These are phyloP conservation scores for Xylariomycetidae sp. DNA, from an alignment of 2,329 filamentous ascomycete genomes.

Conservation along the genomic window DNA sequence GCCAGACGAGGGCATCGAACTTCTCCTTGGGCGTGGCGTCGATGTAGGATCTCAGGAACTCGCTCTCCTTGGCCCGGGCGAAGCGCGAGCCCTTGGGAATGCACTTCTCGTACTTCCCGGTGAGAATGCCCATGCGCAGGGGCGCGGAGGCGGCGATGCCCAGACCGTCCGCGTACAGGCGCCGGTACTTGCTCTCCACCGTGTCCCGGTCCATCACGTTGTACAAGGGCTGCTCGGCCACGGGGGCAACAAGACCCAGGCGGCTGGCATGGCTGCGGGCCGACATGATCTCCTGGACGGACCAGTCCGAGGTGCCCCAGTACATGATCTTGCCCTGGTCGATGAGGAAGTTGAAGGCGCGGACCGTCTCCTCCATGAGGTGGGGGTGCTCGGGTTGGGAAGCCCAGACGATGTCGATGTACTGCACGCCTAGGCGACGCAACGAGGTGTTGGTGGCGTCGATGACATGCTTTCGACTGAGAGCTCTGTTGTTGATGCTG, in stretches of 20 bases:
- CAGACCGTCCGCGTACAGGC: conserved; percentile 55
- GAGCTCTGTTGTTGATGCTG: conserved; percentile 59
- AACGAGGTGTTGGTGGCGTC: conserved; percentile 58
- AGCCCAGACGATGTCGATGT: conserved; percentile 64
- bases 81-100: conserved; percentile 32
- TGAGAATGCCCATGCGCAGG: conserved; percentile 53
- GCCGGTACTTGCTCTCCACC: conserved; percentile 56
- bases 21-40: conserved; percentile 43
- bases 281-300: conserved; percentile 57
- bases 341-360: conserved; percentile 66
- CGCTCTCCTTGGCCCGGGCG: conserved; percentile 46
- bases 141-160: conserved; percentile 61
- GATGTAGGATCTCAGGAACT: conserved; percentile 49
- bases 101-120: conserved; percentile 61
- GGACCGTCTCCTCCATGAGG: conserved; percentile 65
- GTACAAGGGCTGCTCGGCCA: conserved; percentile 63
- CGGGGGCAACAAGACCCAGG: conserved; percentile 54
- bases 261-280: conserved; percentile 56
- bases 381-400: conserved; percentile 62
- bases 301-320: conserved; percentile 66
- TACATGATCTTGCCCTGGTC: conserved; percentile 62
- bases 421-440: conserved; percentile 49
- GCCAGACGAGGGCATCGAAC: conserved; percentile 51
- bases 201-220: conserved; percentile 56
- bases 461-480: conserved; percentile 64